A percentile compares a stretch with the other conserved stretches of the same genome.
These are phyloP conservation scores for Calonectria honghensis DNA, from an alignment of 2,329 filamentous ascomycete genomes.

Conservation along the genomic window DNA sequence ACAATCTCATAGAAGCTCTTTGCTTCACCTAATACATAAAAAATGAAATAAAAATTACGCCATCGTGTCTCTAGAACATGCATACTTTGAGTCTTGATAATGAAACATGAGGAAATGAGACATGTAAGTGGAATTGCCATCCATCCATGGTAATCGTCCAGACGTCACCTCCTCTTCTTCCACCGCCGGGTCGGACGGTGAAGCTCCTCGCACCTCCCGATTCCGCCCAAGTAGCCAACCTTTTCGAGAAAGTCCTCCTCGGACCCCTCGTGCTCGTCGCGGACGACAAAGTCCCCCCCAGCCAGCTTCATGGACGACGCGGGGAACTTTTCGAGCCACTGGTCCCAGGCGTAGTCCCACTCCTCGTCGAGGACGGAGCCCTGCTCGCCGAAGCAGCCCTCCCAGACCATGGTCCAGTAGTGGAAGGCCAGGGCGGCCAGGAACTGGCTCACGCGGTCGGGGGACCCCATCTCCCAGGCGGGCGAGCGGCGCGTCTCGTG, in stretches of 20 bases:
- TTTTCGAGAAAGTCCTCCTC: conserved; percentile 48
- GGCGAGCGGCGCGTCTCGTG: conserved; percentile 46
- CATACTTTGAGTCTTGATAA: background rate
- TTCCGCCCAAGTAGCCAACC: conserved; percentile 55
- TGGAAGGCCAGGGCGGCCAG: conserved; percentile 51
- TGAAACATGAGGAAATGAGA: background rate
- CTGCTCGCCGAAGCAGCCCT: conserved; percentile 43
- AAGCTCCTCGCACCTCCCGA: conserved; percentile 45
- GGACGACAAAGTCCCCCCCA: conserved; percentile 42
- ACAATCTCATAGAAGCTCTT: background rate
- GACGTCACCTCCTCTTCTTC: background rate
- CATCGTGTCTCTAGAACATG: background rate
- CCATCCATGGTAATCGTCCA: background rate
- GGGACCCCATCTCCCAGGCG: conserved; percentile 48
- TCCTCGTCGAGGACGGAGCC: background rate
- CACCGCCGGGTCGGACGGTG: conserved; percentile 7
- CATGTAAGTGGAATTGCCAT: background rate
- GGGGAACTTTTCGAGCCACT: conserved; percentile 56
- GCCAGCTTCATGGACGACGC: conserved; percentile 12
- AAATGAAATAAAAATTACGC: background rate
- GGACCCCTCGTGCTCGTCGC: conserved; percentile 43
- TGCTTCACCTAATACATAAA: no score
- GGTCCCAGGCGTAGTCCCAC: conserved; percentile 55
- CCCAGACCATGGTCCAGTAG: conserved; percentile 48
- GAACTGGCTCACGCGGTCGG: conserved; percentile 46